Conservation (phyloP, 23 red algal species). For the Gracilaria gracilis region DNA sequence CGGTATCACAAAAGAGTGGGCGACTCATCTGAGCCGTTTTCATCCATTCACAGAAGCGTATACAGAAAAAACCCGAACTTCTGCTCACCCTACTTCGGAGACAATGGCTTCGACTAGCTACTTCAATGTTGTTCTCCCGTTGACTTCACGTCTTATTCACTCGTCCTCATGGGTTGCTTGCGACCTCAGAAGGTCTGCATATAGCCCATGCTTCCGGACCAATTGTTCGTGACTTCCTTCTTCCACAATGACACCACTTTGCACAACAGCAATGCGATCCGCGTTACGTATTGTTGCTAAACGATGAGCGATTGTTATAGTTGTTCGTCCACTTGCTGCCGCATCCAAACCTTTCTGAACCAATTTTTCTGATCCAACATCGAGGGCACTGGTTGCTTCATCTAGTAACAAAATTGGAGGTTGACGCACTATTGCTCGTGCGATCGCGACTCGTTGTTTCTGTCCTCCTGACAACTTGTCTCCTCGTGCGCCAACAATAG, state of each 20-base stretch:
- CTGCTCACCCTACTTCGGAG: not conserved
- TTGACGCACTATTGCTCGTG: slow-evolving; percentile 78
- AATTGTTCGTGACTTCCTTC: slow-evolving; percentile 57
- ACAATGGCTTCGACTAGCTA: not conserved
- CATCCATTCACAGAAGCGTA: not conserved
- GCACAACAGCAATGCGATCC: slow-evolving; percentile 71
- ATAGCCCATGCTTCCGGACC: slow-evolving; percentile 33
- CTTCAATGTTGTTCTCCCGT: not conserved
- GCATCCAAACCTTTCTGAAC: slow-evolving; percentile 68
- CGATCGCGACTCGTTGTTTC: slow-evolving; percentile 87
- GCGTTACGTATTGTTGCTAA: slow-evolving; percentile 66
- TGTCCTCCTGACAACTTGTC: slow-evolving; percentile 78
- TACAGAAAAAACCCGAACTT: not conserved
- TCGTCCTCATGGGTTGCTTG: not conserved
- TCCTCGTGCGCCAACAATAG: slow-evolving; percentile 80
- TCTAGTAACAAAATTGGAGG: slow-evolving; percentile 73
- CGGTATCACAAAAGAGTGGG: not conserved
- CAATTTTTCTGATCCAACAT: slow-evolving; percentile 61
- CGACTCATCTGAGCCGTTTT: not conserved
- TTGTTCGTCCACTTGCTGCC: slow-evolving; percentile 38
- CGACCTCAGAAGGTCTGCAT: slow-evolving; percentile 34
- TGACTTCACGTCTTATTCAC: not conserved
- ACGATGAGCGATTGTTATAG: slow-evolving; percentile 80
- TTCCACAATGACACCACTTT: slow-evolving; percentile 62
- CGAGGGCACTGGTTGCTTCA: slow-evolving; percentile 85